Conservation (phyloP, 352 stramenopile species). For the Globisporangium barbulae region DNA sequence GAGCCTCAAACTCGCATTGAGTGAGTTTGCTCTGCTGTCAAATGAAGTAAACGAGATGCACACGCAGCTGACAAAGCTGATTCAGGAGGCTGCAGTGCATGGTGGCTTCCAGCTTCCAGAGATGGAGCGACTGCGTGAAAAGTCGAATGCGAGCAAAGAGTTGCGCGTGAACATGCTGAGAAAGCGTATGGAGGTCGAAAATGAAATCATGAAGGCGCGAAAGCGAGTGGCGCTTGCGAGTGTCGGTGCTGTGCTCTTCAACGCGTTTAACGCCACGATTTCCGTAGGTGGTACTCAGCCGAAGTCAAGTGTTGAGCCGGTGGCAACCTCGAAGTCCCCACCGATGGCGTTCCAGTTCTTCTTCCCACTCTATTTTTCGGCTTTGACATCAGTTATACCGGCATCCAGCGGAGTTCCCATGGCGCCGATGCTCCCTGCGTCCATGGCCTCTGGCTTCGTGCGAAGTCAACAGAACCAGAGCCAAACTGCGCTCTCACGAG, state of each 20-base stretch:
- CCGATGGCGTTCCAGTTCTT: conserved; percentile 30
- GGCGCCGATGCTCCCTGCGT: not conserved
- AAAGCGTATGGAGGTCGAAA: conserved; percentile 17
- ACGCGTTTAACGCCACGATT: conserved; percentile 28
- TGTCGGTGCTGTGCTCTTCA: conserved; percentile 40
- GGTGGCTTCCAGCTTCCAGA: conserved; percentile 45
- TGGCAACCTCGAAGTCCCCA: conserved; percentile 4
- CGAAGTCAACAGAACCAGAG: not conserved
- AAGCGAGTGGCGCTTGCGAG: conserved; percentile 23
- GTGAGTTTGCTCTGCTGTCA: conserved; percentile 23
- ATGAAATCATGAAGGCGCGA: conserved; percentile 14
- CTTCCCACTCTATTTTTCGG: conserved; percentile 27
- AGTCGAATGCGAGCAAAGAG: conserved; percentile 26
- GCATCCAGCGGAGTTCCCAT: not conserved
- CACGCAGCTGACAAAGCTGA: conserved; percentile 30
- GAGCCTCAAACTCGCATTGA: conserved; percentile 28
- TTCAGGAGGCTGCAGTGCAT: conserved; percentile 36
- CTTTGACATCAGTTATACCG: not conserved
- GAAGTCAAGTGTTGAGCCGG: not conserved
- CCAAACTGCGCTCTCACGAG: not conserved
- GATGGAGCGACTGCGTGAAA: conserved; percentile 29
- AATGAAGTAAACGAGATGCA: conserved; percentile 20
- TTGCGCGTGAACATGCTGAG: conserved; percentile 15
- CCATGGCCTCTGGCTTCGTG: not conserved
- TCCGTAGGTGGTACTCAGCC: too few species aligned